These are phyloP conservation scores for Serpula lacrymans DNA, from an alignment of 768 basidiomycete species.

Conservation along the genomic window DNA sequence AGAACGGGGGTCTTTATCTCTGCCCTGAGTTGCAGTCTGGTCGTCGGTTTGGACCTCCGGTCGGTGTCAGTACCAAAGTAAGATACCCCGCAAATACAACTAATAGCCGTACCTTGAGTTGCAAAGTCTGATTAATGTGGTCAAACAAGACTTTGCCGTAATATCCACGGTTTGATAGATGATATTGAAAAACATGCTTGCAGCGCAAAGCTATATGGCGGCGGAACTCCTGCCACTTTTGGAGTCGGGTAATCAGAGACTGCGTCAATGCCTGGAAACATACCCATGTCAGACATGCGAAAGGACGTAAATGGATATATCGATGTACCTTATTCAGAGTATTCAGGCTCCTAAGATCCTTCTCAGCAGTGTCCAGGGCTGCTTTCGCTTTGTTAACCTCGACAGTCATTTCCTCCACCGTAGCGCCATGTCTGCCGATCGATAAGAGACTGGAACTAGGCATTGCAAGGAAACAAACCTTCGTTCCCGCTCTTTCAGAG, in stretches of 20 bases:
- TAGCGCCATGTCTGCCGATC: constrained; percentile 60
- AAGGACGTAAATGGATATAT: neutral
- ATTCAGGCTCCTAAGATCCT: constrained; percentile 61
- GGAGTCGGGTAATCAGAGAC: constrained; percentile 62
- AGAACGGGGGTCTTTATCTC: constrained; percentile 82
- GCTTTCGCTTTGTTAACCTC: constrained; percentile 65
- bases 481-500: constrained; percentile 64
- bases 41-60: constrained; percentile 80
- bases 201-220: constrained; percentile 85
- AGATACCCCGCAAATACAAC: neutral
- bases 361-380: constrained; percentile 55
- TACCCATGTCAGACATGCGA: constrained; percentile 6
- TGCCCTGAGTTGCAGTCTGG: constrained; percentile 57
- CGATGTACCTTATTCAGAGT: constrained; percentile 60
- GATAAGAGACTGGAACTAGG: constrained; percentile 7
- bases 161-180: constrained; percentile 85
- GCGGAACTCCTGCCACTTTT: constrained; percentile 85
- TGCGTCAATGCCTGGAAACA: constrained; percentile 55
- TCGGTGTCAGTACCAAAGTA: constrained; percentile 1
- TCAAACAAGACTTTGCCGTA: constrained; percentile 88
- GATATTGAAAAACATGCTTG: constrained; percentile 76
- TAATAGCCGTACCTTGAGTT: constrained; percentile 50
- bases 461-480: constrained; percentile 37
- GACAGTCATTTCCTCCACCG: constrained; percentile 72
- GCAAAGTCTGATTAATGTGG: constrained; percentile 60